Conservation (phyloP, 192 early-diverging fungal species). For the Rhizoclosmatium globosum region DNA sequence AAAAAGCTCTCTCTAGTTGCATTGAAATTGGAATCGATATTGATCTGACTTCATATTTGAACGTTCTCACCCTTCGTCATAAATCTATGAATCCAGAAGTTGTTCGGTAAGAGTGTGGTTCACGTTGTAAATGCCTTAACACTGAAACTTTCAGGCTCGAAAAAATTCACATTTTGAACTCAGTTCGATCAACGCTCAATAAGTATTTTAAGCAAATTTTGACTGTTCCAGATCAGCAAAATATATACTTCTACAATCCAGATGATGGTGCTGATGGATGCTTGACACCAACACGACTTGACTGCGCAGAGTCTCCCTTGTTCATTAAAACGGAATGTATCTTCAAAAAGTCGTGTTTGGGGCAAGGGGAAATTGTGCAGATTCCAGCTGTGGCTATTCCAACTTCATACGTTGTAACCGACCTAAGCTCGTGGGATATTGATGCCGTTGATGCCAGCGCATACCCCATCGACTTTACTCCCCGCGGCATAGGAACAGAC, state of each 20-base stretch:
- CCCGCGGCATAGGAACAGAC: conserved; percentile 66
- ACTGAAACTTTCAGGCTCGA: conserved; percentile 2
- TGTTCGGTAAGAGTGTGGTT: conserved; percentile 18
- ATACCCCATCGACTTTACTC: conserved; percentile 59
- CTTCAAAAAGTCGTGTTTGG: conserved; percentile 56
- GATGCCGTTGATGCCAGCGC: conserved; percentile 33
- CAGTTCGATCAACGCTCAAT: background rate
- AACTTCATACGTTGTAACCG: conserved; percentile 60
- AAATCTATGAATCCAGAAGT: conserved; percentile 2
- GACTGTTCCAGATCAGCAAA: conserved; percentile 14
- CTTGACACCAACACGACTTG: conserved; percentile 37
- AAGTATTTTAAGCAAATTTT: conserved; percentile 13
- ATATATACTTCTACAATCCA: conserved; percentile 75
- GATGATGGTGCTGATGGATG: conserved; percentile 45
- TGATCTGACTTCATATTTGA: conserved; percentile 53
- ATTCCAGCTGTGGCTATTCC: conserved; percentile 71
- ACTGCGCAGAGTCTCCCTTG: conserved; percentile 73
- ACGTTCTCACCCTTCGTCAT: conserved; percentile 37
- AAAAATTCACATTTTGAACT: conserved; percentile 16
- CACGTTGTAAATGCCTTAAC: conserved; percentile 12
- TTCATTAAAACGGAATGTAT: conserved; percentile 75
- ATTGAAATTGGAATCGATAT: conserved; percentile 44
- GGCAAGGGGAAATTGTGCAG: conserved; percentile 50
- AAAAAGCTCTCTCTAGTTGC: conserved; percentile 39
- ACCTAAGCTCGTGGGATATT: conserved; percentile 34